Evolutionary conservation across 2,329 filamentous ascomycete species (phyloP), one percentile per base, ranked within the genome.

Genomic region (Venturia nashicola): DNA sequence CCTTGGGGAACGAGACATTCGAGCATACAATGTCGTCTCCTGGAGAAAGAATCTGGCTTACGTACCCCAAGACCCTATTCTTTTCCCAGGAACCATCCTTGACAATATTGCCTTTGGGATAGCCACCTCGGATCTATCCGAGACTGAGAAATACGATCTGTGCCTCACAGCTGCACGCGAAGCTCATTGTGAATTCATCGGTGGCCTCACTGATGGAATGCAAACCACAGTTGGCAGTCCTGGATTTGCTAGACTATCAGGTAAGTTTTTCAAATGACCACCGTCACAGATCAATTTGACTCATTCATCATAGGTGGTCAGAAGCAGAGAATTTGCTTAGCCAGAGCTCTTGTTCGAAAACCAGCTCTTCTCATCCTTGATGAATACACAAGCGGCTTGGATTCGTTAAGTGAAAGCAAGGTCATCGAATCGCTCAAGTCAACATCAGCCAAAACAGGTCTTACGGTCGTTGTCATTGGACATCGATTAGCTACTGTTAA

Each of bases 321-420:
- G 68, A 79, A 82, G 61, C 84, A 87, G 68, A 76, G 84, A 8
- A 76, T 87, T 61, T 82, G 82, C 8, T 75, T 86, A 5, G 83
- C 84, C 0, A 76, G 83, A 23, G 73, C 73, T 3, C 72, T 87
- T 16, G 79, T 86, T 44, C 76, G 79, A 5, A 76, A 85, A 55
- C 83, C 83, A 2, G 76, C 76, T 59, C 80, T 87, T 9, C 74
- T 86, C 2, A 76, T 87, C 12, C 74, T 86, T 2, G 85, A 87
- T 57, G 84, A 87, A 69, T 51, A 83, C 2, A 87, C 84, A 1
- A 80, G 83, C 0, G 79, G 83, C 1, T 75, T 86, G 0, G 84
- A 87, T 69, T 83, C 83, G 16, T 77, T 77, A 2, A 83, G 79
- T 55, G 84, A 86, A 68, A 76, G 76, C 55, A 76, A 78, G 4